phyloP scores from a whole-genome alignment of 352 stramenopile species.

The Blastocystis sp. region DNA sequence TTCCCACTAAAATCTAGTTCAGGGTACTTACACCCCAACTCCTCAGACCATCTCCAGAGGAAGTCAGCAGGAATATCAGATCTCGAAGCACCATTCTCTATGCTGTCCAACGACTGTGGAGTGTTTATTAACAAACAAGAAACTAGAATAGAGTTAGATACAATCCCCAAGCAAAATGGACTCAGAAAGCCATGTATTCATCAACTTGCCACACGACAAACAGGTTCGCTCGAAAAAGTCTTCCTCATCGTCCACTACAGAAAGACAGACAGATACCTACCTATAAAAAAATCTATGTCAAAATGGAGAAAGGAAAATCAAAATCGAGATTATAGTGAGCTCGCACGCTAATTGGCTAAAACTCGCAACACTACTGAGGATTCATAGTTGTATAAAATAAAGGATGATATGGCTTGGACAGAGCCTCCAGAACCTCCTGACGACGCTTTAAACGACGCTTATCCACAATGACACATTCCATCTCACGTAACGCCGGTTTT shows the following conservation, averaged over 20 bases:
- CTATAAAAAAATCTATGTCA: neutral
- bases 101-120: neutral
- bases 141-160: neutral
- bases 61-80: neutral
- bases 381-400: conserved; percentile 14
- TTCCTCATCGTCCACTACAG: neutral
- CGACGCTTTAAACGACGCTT: neutral
- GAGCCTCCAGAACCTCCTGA: neutral
- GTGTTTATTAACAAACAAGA: neutral
- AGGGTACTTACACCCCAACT: neutral
- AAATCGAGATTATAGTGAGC: neutral
- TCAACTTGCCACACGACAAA: neutral
- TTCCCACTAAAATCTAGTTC: neutral
- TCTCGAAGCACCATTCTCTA: neutral
- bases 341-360: neutral
- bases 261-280: neutral
- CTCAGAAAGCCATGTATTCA: neutral
- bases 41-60: neutral
- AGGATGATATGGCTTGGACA: conserved; percentile 15
- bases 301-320: neutral
- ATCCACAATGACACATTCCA: neutral
- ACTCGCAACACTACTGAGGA: neutral
- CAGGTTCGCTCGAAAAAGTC: neutral
- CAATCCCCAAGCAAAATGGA: neutral
- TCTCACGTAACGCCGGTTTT: neutral